Conservation (phyloP, 805 yeast genomes). For the Wickerhamiella lipophila region DNA sequence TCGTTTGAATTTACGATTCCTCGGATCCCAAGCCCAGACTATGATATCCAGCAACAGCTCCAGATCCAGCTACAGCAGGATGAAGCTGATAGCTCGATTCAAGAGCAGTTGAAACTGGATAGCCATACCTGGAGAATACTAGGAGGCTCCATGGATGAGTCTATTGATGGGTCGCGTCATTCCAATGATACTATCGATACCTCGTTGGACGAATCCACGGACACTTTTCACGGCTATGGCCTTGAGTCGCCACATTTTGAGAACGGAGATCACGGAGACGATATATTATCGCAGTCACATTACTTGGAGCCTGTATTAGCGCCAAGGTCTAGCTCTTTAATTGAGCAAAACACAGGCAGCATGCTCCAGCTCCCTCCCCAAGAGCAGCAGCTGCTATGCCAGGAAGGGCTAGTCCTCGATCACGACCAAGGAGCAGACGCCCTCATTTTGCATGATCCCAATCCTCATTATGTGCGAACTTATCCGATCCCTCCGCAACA, state of each 20-base stretch:
- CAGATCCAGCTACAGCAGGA: too few species aligned
- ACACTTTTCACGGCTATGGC: background rate
- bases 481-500: background rate
- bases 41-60: background rate
- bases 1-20: background rate
- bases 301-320: too few species aligned
- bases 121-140: background rate
- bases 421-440: background rate
- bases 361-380: background rate
- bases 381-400: background rate
- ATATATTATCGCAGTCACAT: background rate
- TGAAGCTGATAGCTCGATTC: background rate
- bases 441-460: background rate
- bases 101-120: background rate
- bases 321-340: too few species aligned
- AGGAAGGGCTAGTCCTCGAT: background rate
- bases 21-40: background rate
- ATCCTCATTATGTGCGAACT: background rate
- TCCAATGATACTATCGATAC: background rate
- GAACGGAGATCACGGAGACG: background rate
- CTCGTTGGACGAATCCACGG: background rate
- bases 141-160: background rate
- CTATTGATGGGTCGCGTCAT: background rate
- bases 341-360: background rate
- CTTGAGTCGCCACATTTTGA: background rate